phyloP scores from a whole-genome alignment of 441 rosid genomes.

The Kokia cookei region DNA sequence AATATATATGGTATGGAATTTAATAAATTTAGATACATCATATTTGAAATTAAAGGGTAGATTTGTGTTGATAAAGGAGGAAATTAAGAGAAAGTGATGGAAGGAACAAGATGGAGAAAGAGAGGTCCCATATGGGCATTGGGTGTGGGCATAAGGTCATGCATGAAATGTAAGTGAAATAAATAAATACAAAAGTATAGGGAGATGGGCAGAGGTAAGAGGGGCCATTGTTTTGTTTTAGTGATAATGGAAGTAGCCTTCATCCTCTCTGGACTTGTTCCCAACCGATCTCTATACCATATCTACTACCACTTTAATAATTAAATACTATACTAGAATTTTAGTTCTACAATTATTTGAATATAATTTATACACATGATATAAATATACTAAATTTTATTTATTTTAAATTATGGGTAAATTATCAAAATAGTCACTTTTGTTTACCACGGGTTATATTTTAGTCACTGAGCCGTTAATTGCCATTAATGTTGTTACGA shows the following conservation, averaged over 20 bases:
- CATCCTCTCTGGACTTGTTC: conserved; percentile 53
- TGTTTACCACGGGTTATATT: no score
- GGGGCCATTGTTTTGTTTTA: conserved; percentile 13
- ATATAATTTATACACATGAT: no score
- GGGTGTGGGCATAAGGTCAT: conserved; percentile 36
- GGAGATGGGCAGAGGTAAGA: conserved; percentile 17
- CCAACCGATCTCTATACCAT: conserved; percentile 13
- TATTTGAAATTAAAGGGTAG: background rate
- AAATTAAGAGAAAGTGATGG: background rate
- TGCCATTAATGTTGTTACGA: no score
- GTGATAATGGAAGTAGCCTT: conserved; percentile 46
- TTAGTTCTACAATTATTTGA: background rate
- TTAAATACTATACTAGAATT: background rate
- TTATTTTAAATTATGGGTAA: no score
- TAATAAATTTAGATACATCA: no score
- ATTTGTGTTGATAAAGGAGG: background rate
- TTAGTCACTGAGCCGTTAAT: no score
- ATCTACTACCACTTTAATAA: background rate
- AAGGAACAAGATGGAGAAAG: background rate
- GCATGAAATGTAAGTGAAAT: conserved; percentile 28
- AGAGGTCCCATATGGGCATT: conserved; percentile 22
- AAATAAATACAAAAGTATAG: background rate
- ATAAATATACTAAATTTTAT: no score
- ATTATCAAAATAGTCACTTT: no score
- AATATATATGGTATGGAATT: no score